Conservation (phyloP, 1,139 yeast species). For the Groenewaldozyma auringiensis region DNA sequence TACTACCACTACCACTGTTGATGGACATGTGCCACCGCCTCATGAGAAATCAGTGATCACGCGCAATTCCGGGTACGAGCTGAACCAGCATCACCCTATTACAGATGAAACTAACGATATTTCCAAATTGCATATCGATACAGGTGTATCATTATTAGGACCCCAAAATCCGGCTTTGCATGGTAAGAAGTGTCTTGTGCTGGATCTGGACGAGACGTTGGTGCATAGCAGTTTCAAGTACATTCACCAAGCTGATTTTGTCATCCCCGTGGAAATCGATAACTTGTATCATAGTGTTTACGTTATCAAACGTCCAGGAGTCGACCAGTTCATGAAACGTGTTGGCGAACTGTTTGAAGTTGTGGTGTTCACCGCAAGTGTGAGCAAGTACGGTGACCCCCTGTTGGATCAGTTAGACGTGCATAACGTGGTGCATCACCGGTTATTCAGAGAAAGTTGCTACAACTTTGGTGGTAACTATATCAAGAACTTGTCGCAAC, state of each 20-base stretch:
- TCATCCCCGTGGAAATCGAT: conserved; percentile 87
- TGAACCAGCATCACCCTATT: neutral
- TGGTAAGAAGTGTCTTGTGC: conserved; percentile 74
- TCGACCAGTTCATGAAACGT: conserved; percentile 76
- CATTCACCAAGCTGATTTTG: conserved; percentile 88
- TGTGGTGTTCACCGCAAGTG: conserved; percentile 95
- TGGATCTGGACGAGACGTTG: conserved; percentile 92
- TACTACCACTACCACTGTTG: too few relatives aligned
- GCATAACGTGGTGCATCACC: conserved; percentile 69
- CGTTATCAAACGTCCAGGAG: conserved; percentile 96
- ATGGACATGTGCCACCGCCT: neutral
- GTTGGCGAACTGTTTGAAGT: conserved; percentile 89
- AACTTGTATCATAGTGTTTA: conserved; percentile 88
- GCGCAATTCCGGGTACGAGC: conserved; percentile 6
- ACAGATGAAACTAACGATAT: neutral
- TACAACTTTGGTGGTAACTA: conserved; percentile 82
- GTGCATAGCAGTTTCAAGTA: conserved; percentile 94
- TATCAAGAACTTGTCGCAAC: conserved; percentile 84
- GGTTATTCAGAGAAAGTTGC: conserved; percentile 84
- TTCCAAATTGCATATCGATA: neutral
- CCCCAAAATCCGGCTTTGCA: conserved; percentile 38
- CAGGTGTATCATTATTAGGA: conserved; percentile 44
- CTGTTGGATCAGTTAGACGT: conserved; percentile 78
- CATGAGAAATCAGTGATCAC: conserved; percentile 1
- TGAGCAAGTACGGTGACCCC: conserved; percentile 93